Percentiles rank a stretch among this genome's conserved stretches.
These are phyloP conservation scores for Myxozyma monticola DNA, from an alignment of 805 yeast genomes.

Conservation along the genomic window DNA sequence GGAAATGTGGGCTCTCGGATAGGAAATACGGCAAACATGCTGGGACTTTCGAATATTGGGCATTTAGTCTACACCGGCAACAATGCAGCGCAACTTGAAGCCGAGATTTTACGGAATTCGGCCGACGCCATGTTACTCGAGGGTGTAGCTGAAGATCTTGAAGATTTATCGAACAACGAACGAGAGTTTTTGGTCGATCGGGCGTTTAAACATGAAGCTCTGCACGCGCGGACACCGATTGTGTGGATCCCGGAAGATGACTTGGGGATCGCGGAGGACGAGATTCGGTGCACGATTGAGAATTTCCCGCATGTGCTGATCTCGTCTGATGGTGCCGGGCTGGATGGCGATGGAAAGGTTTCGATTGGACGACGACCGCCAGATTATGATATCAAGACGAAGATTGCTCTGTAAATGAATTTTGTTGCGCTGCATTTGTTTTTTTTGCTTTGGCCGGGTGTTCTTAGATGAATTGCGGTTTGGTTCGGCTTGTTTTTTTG, in stretches of 20 bases:
- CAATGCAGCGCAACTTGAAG: slow-evolving; percentile 10
- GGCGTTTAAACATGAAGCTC: slow-evolving; percentile 39
- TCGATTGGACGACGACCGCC: slow-evolving; percentile 34
- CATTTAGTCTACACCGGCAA: slow-evolving; percentile 27
- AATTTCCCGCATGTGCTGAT: slow-evolving; percentile 34
- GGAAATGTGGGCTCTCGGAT: slow-evolving; percentile 4
- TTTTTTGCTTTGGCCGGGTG: background rate
- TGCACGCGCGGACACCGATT: slow-evolving; percentile 37
- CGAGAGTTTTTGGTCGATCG: slow-evolving; percentile 33
- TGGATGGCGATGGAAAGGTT: slow-evolving; percentile 33
- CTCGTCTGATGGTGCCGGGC: slow-evolving; percentile 36
- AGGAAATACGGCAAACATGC: slow-evolving; percentile 11
- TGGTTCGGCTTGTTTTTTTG: background rate
- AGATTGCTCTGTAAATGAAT: slow-evolving; percentile 27
- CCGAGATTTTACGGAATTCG: slow-evolving; percentile 19
- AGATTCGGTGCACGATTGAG: slow-evolving; percentile 35
- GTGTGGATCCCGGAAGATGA: slow-evolving; percentile 50
- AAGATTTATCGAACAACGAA: slow-evolving; percentile 32
- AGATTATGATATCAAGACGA: slow-evolving; percentile 32
- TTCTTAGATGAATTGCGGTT: slow-evolving; percentile 1
- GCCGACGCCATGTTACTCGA: slow-evolving; percentile 31
- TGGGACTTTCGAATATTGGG: slow-evolving; percentile 13
- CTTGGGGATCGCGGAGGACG: slow-evolving; percentile 42
- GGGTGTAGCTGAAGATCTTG: slow-evolving; percentile 35
- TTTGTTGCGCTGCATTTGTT: background rate